Evolutionary conservation across 2,329 filamentous ascomycete genomes (phyloP).

Genomic region (Magnaporthales sp.): DNA sequence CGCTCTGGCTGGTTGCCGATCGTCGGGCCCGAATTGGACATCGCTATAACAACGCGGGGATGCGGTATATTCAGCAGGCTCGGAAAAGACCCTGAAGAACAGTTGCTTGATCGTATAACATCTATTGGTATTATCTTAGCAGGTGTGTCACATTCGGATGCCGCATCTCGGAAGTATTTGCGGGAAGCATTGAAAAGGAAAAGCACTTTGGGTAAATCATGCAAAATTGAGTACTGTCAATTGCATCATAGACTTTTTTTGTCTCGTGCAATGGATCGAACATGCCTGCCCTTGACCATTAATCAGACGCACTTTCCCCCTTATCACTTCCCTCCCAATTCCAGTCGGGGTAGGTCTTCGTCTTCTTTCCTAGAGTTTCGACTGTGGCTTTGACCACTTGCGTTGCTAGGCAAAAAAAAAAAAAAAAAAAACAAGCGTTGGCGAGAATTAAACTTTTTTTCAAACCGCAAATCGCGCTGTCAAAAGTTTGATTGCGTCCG

Average conservation of each 20-base stretch:
- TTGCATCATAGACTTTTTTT: constrained; percentile 1
- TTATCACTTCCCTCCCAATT: background rate
- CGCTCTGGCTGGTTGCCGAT: background rate
- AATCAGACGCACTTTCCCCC: background rate
- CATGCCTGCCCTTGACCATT: background rate
- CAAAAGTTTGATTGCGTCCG: background rate
- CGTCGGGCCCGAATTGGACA: background rate
- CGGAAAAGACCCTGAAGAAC: background rate
- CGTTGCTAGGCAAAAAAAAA: too few species aligned
- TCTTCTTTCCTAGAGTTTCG: background rate
- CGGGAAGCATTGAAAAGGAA: background rate
- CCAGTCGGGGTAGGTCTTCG: too few species aligned
- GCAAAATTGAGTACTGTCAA: background rate
- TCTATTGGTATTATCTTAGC: background rate
- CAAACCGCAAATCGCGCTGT: background rate
- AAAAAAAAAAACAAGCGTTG: too few species aligned
- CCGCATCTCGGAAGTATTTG: background rate
- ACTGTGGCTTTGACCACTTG: background rate
- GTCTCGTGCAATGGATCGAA: background rate
- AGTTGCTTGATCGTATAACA: background rate
- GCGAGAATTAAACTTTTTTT: background rate
- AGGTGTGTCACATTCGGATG: background rate
- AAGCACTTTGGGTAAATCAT: background rate
- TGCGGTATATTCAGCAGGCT: background rate
- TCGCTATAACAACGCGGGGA: background rate